Base-by-base conservation (phyloP, 257 asterid species). In the Solanum bulbocastanum region DNA sequence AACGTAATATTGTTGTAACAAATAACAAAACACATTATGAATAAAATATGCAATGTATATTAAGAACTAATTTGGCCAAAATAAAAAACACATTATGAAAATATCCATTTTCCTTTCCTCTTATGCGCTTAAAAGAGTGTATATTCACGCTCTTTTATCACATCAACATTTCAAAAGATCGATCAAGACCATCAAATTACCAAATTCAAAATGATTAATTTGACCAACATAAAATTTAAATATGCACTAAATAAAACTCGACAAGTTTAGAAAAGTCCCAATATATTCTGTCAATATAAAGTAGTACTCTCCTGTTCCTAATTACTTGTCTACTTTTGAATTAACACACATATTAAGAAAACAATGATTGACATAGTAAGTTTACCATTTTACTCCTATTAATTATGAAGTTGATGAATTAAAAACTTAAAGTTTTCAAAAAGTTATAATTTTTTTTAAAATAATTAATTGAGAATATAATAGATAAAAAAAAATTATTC, bases 41-140 rank as follows among this genome's bases (percentile, higher is more conserved):
- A 62, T 23, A 62, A 62, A 4, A n/a, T 10, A n/a, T 0, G 30
- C 69, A 62, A 62, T 10, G 69, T 62, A 23, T 62, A n/a, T 62
- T 4, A 62, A n/a, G 16, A 62, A 58, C 66, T 58, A 4, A 25
- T 10, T 62, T n/a, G 1, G 3, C 71, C 71, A 10, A n/a, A 10
- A 60, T 0, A 62, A n/a, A 62, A n/a, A 58, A 58, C 5, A 58
- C 66, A 58, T 58, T 20, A 0, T 58, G 25, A 58, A 20, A 58
- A 0, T 0, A 58, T 58, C 2, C 25, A 58, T 58, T 52, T 52
- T 6, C 62, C 10, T 52, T 16, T 52, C 18, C 58, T 52, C 23
- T 52, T 52, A 3, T 58, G 0, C 11, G 0, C 12, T 20, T 58
- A 58, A 7, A 18, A 20, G 10, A 20, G 0, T 0, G 4, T 52